Evolutionary conservation across 768 basidiomycete species (phyloP), one percentile per base, ranked within the genome.

Genomic region (Boletus tomentosulus): DNA sequence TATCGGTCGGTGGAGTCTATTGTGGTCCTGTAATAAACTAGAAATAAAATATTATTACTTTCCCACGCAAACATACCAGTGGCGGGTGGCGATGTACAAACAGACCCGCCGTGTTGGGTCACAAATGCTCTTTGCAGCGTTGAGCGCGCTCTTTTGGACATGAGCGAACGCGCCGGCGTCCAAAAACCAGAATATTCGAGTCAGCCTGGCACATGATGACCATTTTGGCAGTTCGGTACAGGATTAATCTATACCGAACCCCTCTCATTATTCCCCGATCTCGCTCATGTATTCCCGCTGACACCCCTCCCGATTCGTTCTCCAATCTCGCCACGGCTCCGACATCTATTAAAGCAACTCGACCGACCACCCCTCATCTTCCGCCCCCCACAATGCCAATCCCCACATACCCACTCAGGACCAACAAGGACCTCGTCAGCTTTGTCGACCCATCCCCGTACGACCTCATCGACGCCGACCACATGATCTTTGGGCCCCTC

Each of bases 1-100:
- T 90, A 91, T 73, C 83, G 73, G 59, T 66, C 80, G 11, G 74
- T 78, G 46, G 76, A 79, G 45, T 78, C 74, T 51, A 78, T 86
- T 60, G 82, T 85, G 55, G 76, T 86, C 38, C 72, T 86, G 61
- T 86, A 78, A 71, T 45, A 4, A 4, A 27, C 4, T 27, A 27
- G 27, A 27, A 27, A 27, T 27, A 27, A 3, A 27, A 27, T 27
- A 27, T 3, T 27, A 4, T 24, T 33, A 3, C 6, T 6, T 54
- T 54, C 49, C 48, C 57, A 49, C 54, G 53, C 19, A 48, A 67
- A 71, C 65, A 34, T 12, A 13, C 12, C 33, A 60, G 67, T 69
- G 67, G 67, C 67, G 69, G 55, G 66, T 71, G 69, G 69, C 62
- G 53, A 46, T 69, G 19, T 19, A 19, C 19, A 19, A 19, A 19